phyloP scores from a whole-genome alignment of 2,329 filamentous ascomycete species.

The Alternaria sp. region DNA sequence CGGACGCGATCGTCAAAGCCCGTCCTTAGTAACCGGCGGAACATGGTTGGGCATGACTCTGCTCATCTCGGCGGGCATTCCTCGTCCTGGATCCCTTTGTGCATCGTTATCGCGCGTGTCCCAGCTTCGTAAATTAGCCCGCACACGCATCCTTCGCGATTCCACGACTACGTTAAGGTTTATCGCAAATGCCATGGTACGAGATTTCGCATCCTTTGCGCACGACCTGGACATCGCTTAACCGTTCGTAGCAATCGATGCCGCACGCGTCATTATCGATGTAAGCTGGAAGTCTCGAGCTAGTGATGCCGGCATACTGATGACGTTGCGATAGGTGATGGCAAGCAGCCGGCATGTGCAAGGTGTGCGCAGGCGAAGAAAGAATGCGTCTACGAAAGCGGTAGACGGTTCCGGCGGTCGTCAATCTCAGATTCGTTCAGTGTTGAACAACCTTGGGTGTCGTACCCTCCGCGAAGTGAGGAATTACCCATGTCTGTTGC shows the following conservation, averaged over 20 bases:
- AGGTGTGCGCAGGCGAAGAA: conserved; percentile 43
- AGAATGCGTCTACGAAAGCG: conserved; percentile 44
- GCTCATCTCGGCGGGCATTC: conserved; percentile 22
- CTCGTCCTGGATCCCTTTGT: conserved; percentile 7
- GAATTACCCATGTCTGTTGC: not conserved
- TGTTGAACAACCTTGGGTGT: conserved; percentile 43
- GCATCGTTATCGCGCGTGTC: conserved; percentile 7
- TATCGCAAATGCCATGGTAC: conserved; percentile 45
- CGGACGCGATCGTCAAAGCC: not conserved
- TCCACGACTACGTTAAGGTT: conserved; percentile 1
- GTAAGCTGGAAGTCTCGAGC: conserved; percentile 20
- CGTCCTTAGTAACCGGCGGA: conserved; percentile 26
- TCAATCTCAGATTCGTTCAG: conserved; percentile 43
- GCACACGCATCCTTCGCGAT: conserved; percentile 7
- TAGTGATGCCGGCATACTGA: conserved; percentile 17
- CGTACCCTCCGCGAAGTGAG: conserved; percentile 43
- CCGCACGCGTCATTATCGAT: conserved; percentile 48
- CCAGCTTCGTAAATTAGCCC: conserved; percentile 22
- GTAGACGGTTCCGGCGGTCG: conserved; percentile 44
- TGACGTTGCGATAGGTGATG: conserved; percentile 35
- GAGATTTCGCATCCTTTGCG: not conserved
- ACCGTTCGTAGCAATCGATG: conserved; percentile 43
- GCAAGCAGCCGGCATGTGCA: conserved; percentile 42
- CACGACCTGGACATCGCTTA: conserved; percentile 14
- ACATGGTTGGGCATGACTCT: conserved; percentile 17